Base-by-base conservation (phyloP, 495 filamentous ascomycete species). In the Mycothermus thermophilus region DNA sequence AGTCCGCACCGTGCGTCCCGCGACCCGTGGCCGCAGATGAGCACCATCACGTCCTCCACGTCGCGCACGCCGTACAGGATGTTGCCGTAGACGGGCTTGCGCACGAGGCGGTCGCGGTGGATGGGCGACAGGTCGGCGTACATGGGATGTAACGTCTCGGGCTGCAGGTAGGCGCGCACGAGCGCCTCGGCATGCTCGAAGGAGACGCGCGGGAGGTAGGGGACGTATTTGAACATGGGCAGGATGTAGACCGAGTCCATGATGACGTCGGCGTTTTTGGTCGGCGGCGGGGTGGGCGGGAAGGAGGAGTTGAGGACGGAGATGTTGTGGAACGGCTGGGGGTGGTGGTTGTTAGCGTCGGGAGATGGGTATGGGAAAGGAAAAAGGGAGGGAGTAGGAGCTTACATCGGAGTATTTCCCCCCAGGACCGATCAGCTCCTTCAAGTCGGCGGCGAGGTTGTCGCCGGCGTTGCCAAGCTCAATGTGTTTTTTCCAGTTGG, bases 21-120 rank as follows among this genome's bases (percentile, higher is more conserved):
- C 8, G 75, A 71, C 8, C 72, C 77, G 48, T 96, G 88, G 0
- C 84, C 80, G 44, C 88, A 96, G 15, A 96, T 79, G 5, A 94
- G 53, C 14, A 94, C 69, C 17, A 84, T 56, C 0, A 83, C 67
- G 13, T 83, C 73, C 3, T 70, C 44, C 12, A 87, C 70, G 35
- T 78, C 71, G 8, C 72, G 48, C 21, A 67, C 63, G n/a, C 60
- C 60, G 8, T 41, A 41, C 0, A 79, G 50, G 16, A 59, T 21
- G 5, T 45, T 43, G 27, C 59, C 54, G 17, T 71, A 65, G 5
- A 47, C 45, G n/a, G 60, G 43, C 21, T 61, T 56, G 22, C 64
- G 46, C 34, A 47, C 22, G 24, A 69, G 43, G 6, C 59, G 27
- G 44, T 68, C 62, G 18, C 55, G 48, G 24, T 71, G 62, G 13